Percentiles rank a stretch among this genome's conserved stretches.
Evolutionary conservation across 2,329 filamentous ascomycete species (phyloP).

Genomic region (Botrytis tulipae): DNA sequence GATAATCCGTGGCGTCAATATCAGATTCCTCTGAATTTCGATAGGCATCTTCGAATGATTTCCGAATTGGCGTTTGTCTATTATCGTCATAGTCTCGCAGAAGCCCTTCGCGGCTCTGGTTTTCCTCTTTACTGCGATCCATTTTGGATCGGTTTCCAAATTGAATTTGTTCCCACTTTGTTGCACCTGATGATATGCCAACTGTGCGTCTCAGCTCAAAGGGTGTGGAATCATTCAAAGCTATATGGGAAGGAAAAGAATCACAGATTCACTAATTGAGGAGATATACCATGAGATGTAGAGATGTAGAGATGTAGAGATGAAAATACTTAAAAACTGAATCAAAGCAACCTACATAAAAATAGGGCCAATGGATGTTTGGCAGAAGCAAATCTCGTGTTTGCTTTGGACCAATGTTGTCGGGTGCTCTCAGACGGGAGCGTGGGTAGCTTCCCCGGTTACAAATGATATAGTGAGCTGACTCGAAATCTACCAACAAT

Average conservation of each 20-base stretch:
- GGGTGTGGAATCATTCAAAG: neutral
- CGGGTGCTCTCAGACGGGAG: neutral
- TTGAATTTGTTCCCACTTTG: neutral
- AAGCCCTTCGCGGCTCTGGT: conserved; percentile 37
- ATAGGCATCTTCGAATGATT: conserved; percentile 38
- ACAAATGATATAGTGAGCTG: neutral
- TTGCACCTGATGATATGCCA: neutral
- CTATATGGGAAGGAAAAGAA: neutral
- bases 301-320: neutral
- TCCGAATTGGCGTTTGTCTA: conserved; percentile 35
- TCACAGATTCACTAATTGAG: neutral
- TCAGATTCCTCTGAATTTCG: conserved; percentile 42
- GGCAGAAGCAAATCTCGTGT: neutral
- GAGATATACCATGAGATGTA: neutral
- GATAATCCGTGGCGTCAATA: conserved; percentile 43
- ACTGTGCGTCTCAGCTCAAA: neutral
- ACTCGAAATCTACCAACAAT: neutral
- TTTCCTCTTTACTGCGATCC: conserved; percentile 30
- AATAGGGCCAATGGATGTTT: neutral
- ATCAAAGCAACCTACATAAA: neutral
- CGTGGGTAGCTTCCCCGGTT: neutral
- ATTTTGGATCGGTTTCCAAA: conserved; percentile 20
- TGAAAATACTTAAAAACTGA: neutral
- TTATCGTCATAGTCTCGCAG: conserved; percentile 33
- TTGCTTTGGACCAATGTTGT: neutral